Base-by-base conservation (phyloP, 257 asterid genomes). In the Jacaranda copaia region DNA sequence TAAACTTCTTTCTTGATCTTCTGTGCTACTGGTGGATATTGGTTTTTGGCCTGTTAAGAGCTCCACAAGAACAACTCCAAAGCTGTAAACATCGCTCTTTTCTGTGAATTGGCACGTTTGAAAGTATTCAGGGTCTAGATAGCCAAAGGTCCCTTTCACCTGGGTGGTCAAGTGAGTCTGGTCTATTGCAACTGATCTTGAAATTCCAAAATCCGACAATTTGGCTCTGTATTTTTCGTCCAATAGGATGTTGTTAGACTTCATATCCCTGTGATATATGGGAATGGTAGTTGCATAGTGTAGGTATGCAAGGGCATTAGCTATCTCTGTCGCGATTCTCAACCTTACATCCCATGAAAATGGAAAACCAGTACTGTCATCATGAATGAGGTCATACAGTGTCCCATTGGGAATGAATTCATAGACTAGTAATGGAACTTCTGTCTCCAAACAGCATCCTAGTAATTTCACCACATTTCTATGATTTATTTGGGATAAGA, bases 1-100 rank as follows among this genome's bases (percentile, higher is more conserved):
- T 43, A 85, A 80, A 46, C 89, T 78, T 71, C 56, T 71, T 18
- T 76, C 82, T 51, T 80, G 80, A 6, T 82, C 82, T 6, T 73
- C 78, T 9, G 64, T 43, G 3, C 3, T 14, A 9, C 68, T 36
- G 8, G 81, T 72, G 1, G 46, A 76, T 45, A 82, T 56, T 12
- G 88, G 82, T 53, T 79, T 79, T 57, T 68, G 60, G 25, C 86
- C 78, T 2, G 84, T 76, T 40, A 85, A 62, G 9, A 85, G 88
- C 77, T 85, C 86, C 5, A 85, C 78, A 3, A 85, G 80, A 60
- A 85, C 79, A 35, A 85, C 85, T 0, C 82, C 84, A 2, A 85
- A 85, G 67, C 88, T 82, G 52, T 85, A 85, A 32, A 85, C 86
- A 39, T 82, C 88, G 3, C 88, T 85, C 74, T 85, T 85, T 11